These are phyloP conservation scores for Nidularia pulvinata DNA, from an alignment of 768 basidiomycete species.

Conservation along the genomic window DNA sequence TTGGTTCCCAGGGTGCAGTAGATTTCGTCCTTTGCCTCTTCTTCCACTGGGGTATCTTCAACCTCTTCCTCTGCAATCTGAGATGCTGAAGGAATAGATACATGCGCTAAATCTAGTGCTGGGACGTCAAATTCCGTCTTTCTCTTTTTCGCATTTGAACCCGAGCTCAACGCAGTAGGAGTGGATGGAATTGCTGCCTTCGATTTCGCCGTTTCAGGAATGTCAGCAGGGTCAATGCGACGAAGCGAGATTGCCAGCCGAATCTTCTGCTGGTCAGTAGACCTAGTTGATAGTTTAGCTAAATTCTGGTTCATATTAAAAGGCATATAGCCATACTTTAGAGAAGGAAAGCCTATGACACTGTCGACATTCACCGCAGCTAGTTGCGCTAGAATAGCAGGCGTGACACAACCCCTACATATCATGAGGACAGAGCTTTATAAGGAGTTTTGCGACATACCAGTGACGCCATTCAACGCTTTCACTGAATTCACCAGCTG, in stretches of 20 bases:
- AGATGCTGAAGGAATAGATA: slow-evolving; percentile 6
- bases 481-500: slow-evolving; percentile 48
- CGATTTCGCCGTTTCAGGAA: slow-evolving; percentile 44
- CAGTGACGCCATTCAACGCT: slow-evolving; percentile 79
- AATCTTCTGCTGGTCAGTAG: slow-evolving; percentile 65
- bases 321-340: slow-evolving; percentile 38
- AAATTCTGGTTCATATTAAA: neutral
- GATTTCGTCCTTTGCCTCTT: slow-evolving; percentile 64
- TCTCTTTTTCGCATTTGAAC: slow-evolving; percentile 11
- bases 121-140: slow-evolving; percentile 2
- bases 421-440: neutral
- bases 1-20: slow-evolving; percentile 58
- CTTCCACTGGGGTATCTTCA: slow-evolving; percentile 37
- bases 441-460: slow-evolving; percentile 29
- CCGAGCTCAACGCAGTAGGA: slow-evolving; percentile 46
- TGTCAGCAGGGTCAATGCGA: slow-evolving; percentile 55
- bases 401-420: slow-evolving; percentile 72
- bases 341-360: slow-evolving; percentile 47
- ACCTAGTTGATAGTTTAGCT: slow-evolving; percentile 19
- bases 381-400: slow-evolving; percentile 49
- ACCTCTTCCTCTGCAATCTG: slow-evolving; percentile 36
- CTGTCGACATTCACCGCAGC: slow-evolving; percentile 36
- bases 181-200: slow-evolving; percentile 10
- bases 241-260: slow-evolving; percentile 52
- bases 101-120: slow-evolving; percentile 9